Evolutionary conservation across 371 early-diverging fungal species (phyloP).

Genomic region (Capillidium rhysosporum): DNA sequence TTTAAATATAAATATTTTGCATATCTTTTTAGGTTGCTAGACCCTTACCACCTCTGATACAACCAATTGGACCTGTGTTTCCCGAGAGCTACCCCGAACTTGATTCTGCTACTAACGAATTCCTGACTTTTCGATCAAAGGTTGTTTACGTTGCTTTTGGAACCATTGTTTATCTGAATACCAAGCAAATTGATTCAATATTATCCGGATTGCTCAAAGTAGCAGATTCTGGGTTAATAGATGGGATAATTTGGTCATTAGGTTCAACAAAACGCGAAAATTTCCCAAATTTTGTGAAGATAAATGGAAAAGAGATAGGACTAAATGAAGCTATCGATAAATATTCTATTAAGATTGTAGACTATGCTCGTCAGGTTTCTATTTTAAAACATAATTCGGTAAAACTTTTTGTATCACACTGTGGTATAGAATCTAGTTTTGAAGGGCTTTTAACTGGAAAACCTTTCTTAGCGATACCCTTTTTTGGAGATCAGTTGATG

Average conservation of each 20-base stretch:
- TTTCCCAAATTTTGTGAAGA: conserved; percentile 3
- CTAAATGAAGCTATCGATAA: conserved; percentile 3
- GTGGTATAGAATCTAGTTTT: conserved; percentile 15
- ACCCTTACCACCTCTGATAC: conserved; percentile 14
- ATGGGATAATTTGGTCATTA: conserved; percentile 17
- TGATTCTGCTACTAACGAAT: conserved; percentile 7
- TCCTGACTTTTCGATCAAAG: conserved; percentile 8
- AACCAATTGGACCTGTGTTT: conserved; percentile 16
- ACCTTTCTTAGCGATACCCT: conserved; percentile 15
- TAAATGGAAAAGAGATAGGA: neutral
- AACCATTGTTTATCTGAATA: conserved; percentile 7
- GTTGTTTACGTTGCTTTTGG: conserved; percentile 19
- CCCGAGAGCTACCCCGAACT: conserved; percentile 9
- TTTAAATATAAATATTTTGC: neutral
- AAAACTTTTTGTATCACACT: conserved; percentile 15
- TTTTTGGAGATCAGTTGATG: conserved; percentile 18
- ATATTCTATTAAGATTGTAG: conserved; percentile 8
- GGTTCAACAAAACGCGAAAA: neutral
- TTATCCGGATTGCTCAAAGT: conserved; percentile 8
- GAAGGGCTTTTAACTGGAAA: conserved; percentile 14
- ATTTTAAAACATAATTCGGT: conserved; percentile 16
- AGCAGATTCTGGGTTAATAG: conserved; percentile 8
- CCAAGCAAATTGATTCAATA: conserved; percentile 8
- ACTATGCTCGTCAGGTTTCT: conserved; percentile 17
- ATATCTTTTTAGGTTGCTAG: conserved; percentile 9